Base-by-base conservation (phyloP, 2,329 filamentous ascomycete species). In the Kalaharituber pfeilii region DNA sequence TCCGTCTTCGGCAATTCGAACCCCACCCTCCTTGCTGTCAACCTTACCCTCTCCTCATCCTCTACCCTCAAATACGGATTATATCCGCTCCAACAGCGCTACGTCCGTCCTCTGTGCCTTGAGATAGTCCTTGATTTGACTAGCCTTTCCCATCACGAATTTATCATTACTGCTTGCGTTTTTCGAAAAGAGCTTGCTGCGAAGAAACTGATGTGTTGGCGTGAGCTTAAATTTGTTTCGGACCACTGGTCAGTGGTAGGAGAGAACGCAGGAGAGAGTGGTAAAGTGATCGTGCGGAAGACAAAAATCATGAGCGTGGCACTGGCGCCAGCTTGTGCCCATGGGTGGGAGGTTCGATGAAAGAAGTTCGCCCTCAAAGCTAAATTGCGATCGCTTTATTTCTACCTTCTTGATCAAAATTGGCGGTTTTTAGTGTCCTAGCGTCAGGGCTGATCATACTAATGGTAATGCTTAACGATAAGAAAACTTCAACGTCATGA, bases 31-130 rank as follows among this genome's bases (percentile, higher is more conserved):
- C 86, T 74, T 7, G 91, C 91, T 53, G 84, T 84, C 71, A 95
- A 71, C 55, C 86, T 72, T 42, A 95, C 80, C 57, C 85, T 75
- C 72, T 96, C 88, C 66, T 80, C 75, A 69, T 93, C 80, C 66
- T 80, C 82, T 61, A 83, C 79, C 82, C 94, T 85, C 79, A 93
- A 86, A 18, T 88, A 87, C 0, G 87, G 87, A 68, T 96, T 96
- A 70, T 98, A 96, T 63, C 88, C n/a, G 76, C 70, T 95, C 88
- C 33, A 96, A 68, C 44, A 96, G 71, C 15, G 79, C 81, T 25
- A 79, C 76, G 67, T 96, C 95, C 66, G 78, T 78, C 52, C 88
- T 75, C 72, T 98, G 91, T n/a, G 88, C 82, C 62, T 79, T 78
- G 20, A 91, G 75, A 67, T 94, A 96, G 55, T 79, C 76, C 25